Percentiles rank a stretch among this genome's conserved stretches.
These are phyloP conservation scores for Prunus mongolica DNA, from an alignment of 306 rosid genomes.

Conservation along the genomic window DNA sequence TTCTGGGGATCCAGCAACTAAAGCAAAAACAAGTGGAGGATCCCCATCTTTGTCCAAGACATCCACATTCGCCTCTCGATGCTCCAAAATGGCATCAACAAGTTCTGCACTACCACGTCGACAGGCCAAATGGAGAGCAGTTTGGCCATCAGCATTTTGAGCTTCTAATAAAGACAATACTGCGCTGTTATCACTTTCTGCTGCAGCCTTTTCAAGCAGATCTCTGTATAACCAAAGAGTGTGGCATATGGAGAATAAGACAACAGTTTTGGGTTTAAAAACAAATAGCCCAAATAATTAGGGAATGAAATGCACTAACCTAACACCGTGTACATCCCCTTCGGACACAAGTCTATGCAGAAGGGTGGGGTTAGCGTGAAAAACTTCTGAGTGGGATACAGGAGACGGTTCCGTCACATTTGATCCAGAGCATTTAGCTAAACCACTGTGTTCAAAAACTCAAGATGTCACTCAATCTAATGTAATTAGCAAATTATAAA, in stretches of 20 bases:
- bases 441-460: constrained; percentile 57
- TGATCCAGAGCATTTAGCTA: constrained; percentile 52
- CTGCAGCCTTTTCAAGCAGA: constrained; percentile 66
- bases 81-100: constrained; percentile 82
- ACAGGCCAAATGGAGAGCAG: constrained; percentile 97
- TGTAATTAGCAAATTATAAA: constrained; percentile 6
- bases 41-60: constrained; percentile 94
- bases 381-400: constrained; percentile 52
- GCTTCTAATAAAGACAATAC: constrained; percentile 72
- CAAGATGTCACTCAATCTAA: constrained; percentile 17
- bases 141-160: constrained; percentile 91
- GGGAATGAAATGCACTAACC: constrained; percentile 47
- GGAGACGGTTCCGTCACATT: constrained; percentile 58
- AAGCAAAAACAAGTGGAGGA: constrained; percentile 96
- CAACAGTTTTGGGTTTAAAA: constrained; percentile 6
- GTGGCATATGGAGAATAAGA: constrained; percentile 18
- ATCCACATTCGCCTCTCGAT: constrained; percentile 80
- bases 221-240: constrained; percentile 50
- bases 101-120: constrained; percentile 87
- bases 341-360: constrained; percentile 84
- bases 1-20: constrained; percentile 96
- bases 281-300: constrained; percentile 21
- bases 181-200: constrained; percentile 50
- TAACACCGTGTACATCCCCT: constrained; percentile 78
- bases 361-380: constrained; percentile 50